Percentiles rank a stretch among this genome's conserved stretches.
These are phyloP conservation scores for Nigrograna mackinnonii DNA, from an alignment of 2,329 filamentous ascomycete species.

Conservation along the genomic window DNA sequence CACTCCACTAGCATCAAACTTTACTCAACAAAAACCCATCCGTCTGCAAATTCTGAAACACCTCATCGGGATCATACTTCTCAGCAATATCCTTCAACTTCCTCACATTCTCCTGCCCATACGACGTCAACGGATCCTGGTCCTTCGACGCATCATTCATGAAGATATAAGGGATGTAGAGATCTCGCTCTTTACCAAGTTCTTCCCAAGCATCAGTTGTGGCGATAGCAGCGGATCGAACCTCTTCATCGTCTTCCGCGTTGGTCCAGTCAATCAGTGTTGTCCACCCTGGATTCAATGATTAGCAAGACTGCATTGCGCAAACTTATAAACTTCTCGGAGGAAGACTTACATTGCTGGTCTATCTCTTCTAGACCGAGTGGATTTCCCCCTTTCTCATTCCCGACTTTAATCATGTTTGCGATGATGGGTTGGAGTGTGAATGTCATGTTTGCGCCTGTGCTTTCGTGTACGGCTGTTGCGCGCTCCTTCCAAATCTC, in stretches of 20 bases:
- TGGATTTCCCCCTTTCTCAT: slow-evolving; percentile 7
- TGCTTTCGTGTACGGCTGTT: neutral
- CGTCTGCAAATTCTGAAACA: slow-evolving; percentile 18
- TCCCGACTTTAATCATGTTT: slow-evolving; percentile 1
- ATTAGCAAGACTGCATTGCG: neutral
- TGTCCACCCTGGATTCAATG: slow-evolving; percentile 5
- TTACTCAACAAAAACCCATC: slow-evolving; percentile 13
- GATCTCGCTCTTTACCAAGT: slow-evolving; percentile 4
- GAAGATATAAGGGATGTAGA: slow-evolving; percentile 3
- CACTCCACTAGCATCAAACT: too few species aligned
- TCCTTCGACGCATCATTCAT: slow-evolving; percentile 11
- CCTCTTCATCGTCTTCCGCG: slow-evolving; percentile 6
- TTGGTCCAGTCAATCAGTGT: slow-evolving; percentile 7
- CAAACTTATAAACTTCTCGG: too few species aligned
- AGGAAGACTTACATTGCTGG: slow-evolving; percentile 8
- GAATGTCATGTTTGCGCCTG: slow-evolving; percentile 12
- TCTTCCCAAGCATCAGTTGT: slow-evolving; percentile 5
- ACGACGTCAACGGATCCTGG: slow-evolving; percentile 13
- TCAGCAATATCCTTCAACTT: slow-evolving; percentile 6
- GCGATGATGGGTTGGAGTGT: slow-evolving; percentile 6
- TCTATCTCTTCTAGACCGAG: slow-evolving; percentile 2
- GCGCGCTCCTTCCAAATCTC: slow-evolving; percentile 7
- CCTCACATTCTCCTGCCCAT: slow-evolving; percentile 7
- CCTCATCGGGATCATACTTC: slow-evolving; percentile 15
- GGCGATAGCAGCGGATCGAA: slow-evolving; percentile 5